Conservation (phyloP, 192 early-diverging fungal genomes). For the Phycomyces nitens region DNA sequence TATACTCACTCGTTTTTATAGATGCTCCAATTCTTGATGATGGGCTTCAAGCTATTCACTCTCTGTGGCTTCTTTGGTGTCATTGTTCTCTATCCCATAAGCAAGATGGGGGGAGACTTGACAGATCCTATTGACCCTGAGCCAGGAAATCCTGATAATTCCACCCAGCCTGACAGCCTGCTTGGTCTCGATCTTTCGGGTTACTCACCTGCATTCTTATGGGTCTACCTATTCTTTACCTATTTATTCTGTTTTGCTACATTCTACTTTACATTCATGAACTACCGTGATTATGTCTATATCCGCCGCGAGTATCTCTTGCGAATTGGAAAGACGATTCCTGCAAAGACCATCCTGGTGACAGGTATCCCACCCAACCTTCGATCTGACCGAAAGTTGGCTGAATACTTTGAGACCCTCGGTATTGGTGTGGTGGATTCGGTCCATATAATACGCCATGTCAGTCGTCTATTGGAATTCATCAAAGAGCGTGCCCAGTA, state of each 20-base stretch:
- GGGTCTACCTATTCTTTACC: conserved; percentile 47
- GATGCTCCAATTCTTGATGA: conserved; percentile 54
- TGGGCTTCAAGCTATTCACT: conserved; percentile 46
- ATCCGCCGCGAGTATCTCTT: conserved; percentile 45
- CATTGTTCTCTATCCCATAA: conserved; percentile 46
- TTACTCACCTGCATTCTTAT: conserved; percentile 17
- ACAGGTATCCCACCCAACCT: conserved; percentile 61
- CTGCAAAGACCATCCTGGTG: conserved; percentile 67
- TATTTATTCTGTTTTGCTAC: conserved; percentile 50
- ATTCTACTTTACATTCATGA: conserved; percentile 46
- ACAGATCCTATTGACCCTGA: conserved; percentile 24
- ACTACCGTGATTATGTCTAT: conserved; percentile 48
- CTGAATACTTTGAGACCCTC: conserved; percentile 62
- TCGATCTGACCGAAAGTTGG: conserved; percentile 49
- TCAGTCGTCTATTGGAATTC: conserved; percentile 49
- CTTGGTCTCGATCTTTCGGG: background rate
- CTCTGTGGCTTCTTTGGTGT: conserved; percentile 46
- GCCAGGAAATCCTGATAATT: conserved; percentile 1
- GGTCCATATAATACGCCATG: conserved; percentile 59
- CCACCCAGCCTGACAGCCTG: background rate
- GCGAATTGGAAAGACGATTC: conserved; percentile 35
- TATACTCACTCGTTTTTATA: conserved; percentile 15
- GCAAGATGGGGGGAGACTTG: conserved; percentile 33
- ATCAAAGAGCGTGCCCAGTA: conserved; percentile 52
- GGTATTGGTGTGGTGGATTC: conserved; percentile 62